phyloP scores from a whole-genome alignment of 352 stramenopile species.

The Pythium inflatum region DNA sequence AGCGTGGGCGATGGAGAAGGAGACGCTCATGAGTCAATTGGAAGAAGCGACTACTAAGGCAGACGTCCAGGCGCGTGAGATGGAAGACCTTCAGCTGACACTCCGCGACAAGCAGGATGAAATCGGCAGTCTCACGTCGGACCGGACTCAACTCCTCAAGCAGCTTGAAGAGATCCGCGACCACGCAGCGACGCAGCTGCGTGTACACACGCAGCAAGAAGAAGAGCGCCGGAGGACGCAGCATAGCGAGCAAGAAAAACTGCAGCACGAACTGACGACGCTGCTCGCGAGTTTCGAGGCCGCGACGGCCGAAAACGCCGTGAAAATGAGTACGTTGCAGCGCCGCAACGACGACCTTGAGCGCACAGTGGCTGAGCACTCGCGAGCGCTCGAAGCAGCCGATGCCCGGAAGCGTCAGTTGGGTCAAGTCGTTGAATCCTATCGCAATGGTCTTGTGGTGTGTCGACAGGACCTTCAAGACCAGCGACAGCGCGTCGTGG shows the following conservation, averaged over 20 bases:
- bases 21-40: not conserved
- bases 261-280: constrained; percentile 32
- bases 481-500: not conserved
- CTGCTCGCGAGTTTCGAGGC: constrained; percentile 26
- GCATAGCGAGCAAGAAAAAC: constrained; percentile 37
- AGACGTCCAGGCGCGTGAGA: not conserved
- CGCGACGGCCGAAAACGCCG: constrained; percentile 17
- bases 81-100: not conserved
- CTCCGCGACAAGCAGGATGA: not conserved
- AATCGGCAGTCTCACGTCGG: not conserved
- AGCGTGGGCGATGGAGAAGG: constrained; percentile 9
- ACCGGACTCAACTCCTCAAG: not conserved
- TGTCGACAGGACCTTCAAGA: not conserved
- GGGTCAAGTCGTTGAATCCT: not conserved
- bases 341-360: constrained; percentile 15
- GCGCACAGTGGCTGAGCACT: not conserved
- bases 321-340: constrained; percentile 19
- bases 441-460: not conserved
- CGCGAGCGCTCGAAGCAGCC: not conserved
- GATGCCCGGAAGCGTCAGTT: not conserved
- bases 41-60: not conserved
- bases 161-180: constrained; percentile 20
- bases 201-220: constrained; percentile 18
- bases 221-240: constrained; percentile 36
- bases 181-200: constrained; percentile 15